These are phyloP conservation scores for Graphiopsis chlorocephala DNA, from an alignment of 2,329 filamentous ascomycete species.

Conservation along the genomic window DNA sequence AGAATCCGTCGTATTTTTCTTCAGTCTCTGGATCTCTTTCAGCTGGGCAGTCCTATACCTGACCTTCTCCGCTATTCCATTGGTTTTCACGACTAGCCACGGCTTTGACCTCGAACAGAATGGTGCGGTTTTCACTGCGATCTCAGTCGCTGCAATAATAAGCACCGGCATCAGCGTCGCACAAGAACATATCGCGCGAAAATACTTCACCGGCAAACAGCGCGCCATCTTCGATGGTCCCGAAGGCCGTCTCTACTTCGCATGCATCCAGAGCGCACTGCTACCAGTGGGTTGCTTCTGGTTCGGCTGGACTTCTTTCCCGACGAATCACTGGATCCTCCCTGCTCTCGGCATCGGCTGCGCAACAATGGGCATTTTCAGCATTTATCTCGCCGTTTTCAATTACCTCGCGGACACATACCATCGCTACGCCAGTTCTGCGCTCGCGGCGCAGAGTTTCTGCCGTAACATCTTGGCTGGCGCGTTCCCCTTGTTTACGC, in stretches of 20 bases:
- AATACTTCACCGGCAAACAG: conserved; percentile 23
- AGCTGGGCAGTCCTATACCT: conserved; percentile 87
- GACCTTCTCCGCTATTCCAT: conserved; percentile 74
- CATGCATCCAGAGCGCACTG: conserved; percentile 70
- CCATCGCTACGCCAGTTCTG: conserved; percentile 78
- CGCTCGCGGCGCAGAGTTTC: conserved; percentile 80
- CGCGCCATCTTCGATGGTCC: conserved; percentile 52
- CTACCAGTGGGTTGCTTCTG: conserved; percentile 79
- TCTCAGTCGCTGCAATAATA: conserved; percentile 64
- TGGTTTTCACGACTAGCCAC: conserved; percentile 69
- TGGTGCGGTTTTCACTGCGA: conserved; percentile 70
- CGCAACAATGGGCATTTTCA: conserved; percentile 82
- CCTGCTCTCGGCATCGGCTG: conserved; percentile 68
- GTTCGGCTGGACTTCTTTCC: conserved; percentile 69
- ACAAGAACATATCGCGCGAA: conserved; percentile 25
- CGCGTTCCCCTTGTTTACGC: conserved; percentile 74
- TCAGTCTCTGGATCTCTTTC: conserved; percentile 86
- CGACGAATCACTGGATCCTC: conserved; percentile 66
- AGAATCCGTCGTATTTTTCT: conserved; percentile 78
- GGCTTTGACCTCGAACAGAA: conserved; percentile 65
- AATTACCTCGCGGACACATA: conserved; percentile 92
- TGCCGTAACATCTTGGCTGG: conserved; percentile 82
- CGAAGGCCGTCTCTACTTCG: conserved; percentile 79
- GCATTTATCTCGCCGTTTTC: conserved; percentile 82
- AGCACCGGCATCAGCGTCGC: conserved; percentile 66